Evolutionary conservation across 1,284 basidiomycete species (phyloP).

Genomic region (Microbotryum silenes-acaulis): DNA sequence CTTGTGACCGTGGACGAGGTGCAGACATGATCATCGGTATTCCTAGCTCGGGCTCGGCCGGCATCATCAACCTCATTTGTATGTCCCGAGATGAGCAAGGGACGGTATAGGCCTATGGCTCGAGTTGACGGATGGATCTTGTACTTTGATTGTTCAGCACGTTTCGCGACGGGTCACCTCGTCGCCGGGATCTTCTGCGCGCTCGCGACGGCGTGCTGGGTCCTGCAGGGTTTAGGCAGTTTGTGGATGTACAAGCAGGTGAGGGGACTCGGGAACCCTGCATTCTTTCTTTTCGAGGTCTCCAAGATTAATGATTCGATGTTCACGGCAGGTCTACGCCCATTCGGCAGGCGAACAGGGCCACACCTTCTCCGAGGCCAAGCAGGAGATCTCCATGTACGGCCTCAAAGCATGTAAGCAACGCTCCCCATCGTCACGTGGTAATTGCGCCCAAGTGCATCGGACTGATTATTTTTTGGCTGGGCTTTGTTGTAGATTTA

Average conservation of each 20-base stretch:
- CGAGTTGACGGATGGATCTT: conserved; percentile 4
- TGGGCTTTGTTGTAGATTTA: too few relatives aligned
- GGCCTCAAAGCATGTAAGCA: conserved; percentile 8
- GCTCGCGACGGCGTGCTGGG: conserved; percentile 79
- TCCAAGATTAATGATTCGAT: not conserved
- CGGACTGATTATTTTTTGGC: too few relatives aligned
- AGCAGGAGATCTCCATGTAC: conserved; percentile 57
- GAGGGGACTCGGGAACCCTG: conserved; percentile 25
- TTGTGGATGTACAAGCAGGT: conserved; percentile 75
- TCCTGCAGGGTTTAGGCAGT: conserved; percentile 70
- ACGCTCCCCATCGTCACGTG: too few relatives aligned
- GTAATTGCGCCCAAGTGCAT: too few relatives aligned
- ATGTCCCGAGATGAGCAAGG: not conserved
- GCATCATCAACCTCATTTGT: conserved; percentile 74
- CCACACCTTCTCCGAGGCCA: conserved; percentile 72
- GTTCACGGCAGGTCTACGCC: conserved; percentile 59
- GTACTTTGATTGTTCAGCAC: not conserved
- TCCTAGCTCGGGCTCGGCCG: conserved; percentile 78
- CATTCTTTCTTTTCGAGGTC: not conserved
- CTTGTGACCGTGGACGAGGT: conserved; percentile 45
- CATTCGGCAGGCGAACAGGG: conserved; percentile 68
- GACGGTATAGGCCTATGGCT: too few relatives aligned
- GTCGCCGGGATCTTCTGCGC: conserved; percentile 69
- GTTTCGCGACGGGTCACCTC: conserved; percentile 43
- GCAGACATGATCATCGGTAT: conserved; percentile 43